Conservation (phyloP, 2,329 filamentous ascomycete genomes). For the Dactylellina leptospora region DNA sequence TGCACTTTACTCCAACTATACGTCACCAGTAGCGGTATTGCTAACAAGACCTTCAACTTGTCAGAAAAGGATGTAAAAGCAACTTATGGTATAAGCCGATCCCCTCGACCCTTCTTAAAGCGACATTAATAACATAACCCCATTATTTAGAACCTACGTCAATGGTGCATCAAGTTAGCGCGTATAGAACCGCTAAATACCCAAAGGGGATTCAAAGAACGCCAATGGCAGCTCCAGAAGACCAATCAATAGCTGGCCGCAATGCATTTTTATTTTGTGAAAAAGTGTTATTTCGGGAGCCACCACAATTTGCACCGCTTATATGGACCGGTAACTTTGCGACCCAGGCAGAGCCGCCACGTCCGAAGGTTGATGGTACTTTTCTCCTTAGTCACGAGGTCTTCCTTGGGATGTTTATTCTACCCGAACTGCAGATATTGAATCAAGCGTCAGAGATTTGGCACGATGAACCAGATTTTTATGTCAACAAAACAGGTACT, state of each 20-base stretch:
- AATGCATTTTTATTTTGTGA: background rate
- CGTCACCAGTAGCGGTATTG: too few relatives aligned
- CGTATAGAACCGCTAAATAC: too few relatives aligned
- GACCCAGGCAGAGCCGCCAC: background rate
- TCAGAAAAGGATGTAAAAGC: too few relatives aligned
- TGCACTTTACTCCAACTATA: too few relatives aligned
- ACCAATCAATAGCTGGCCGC: background rate
- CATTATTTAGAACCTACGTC: background rate
- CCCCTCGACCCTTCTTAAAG: too few relatives aligned
- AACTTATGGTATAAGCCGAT: too few relatives aligned
- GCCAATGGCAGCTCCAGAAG: too few relatives aligned
- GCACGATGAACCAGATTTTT: background rate
- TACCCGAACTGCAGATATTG: background rate
- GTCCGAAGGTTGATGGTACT: background rate
- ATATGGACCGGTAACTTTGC: slow-evolving; percentile 1
- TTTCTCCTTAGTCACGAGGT: background rate
- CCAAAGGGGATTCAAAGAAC: too few relatives aligned
- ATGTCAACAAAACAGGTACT: background rate
- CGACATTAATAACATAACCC: too few relatives aligned
- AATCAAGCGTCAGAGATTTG: background rate
- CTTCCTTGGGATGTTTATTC: background rate
- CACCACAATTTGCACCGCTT: background rate
- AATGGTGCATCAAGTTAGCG: background rate
- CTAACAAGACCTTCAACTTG: too few relatives aligned
- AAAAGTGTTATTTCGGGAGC: background rate